Evolutionary conservation across 495 filamentous ascomycete genomes (phyloP), one percentile per base, ranked within the genome.

Genomic region (Annulohypoxylon nitens): DNA sequence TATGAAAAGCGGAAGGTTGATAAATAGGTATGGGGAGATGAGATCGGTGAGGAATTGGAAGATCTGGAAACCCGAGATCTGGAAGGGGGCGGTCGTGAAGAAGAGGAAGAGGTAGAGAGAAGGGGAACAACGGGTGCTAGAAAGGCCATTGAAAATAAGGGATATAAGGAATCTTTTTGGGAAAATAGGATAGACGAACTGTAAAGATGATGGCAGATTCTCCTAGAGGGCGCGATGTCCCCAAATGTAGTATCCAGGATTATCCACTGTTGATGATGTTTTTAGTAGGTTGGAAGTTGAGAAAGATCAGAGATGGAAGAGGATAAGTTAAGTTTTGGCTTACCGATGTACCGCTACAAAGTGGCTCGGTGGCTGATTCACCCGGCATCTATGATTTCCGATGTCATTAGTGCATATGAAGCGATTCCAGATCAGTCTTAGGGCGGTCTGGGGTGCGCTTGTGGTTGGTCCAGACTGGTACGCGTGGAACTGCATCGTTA

Each of bases 131-230:
- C 54, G 69, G 34, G 64, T 64, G 61, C 61, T 67, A 64, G 51
- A 64, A 69, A 67, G 53, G 62, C 36, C 54, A 67, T 70, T 64
- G 73, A 69, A 39, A 71, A 64, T 25, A 66, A 62, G 58, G 64
- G 68, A 68, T 71, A 69, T 64, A 55, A 72, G 12, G 12, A 43
- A 43, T 14, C 4, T 14, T 43, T 43, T 57, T 74, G 65, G 30
- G 67, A 76, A 75, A 82, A 78, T 25, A 78, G 73, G 75, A 75
- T 77, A 73, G 80, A 80, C 76, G 78, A 79, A 81, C 78, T 81
- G 74, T 78, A 79, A 75, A 77, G 76, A 74, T 57, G 71, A 58
- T 37, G 39, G 48, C 37, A 69, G 64, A 55, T 65, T 61, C 71
- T 75, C 55, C 70, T 64, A 61, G 64, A 73, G 73, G 78, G 74